Conservation (phyloP, 2,329 filamentous ascomycete genomes). For the Cladorrhinum sp. region DNA sequence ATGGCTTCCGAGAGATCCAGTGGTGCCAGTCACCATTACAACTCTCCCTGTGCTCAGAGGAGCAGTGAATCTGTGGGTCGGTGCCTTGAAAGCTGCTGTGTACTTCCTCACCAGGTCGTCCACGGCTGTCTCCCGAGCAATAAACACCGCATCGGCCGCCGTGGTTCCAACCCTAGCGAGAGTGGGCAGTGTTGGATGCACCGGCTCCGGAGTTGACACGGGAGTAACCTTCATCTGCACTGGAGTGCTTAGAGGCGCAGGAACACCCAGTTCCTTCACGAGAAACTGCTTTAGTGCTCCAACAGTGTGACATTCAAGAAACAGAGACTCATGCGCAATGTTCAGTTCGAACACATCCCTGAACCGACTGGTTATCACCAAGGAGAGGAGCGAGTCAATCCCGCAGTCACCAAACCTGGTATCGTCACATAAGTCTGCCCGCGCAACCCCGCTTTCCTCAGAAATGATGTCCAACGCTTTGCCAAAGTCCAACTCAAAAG, state of each 20-base stretch:
- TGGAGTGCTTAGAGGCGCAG: neutral
- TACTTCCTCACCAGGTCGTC: constrained; percentile 16
- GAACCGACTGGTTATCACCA: constrained; percentile 52
- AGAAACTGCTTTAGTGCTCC: neutral
- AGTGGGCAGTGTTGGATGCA: neutral
- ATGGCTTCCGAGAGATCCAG: constrained; percentile 40
- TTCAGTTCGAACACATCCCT: constrained; percentile 40
- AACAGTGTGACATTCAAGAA: constrained; percentile 36
- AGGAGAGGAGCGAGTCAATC: constrained; percentile 56
- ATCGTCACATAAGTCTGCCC: constrained; percentile 56
- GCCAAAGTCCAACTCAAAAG: constrained; percentile 40
- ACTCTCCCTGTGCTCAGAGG: neutral
- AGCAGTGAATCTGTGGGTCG: neutral
- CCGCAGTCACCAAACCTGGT: constrained; percentile 53
- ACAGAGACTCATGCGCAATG: constrained; percentile 37
- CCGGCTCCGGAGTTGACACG: neutral
- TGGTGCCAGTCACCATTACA: constrained; percentile 39
- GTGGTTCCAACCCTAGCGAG: neutral
- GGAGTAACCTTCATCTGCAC: neutral
- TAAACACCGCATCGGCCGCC: neutral
- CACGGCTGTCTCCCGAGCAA: constrained; percentile 14
- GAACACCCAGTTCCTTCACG: neutral
- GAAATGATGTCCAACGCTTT: constrained; percentile 58
- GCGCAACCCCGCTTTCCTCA: constrained; percentile 66
- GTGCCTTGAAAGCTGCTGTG: constrained; percentile 6